A percentile compares a stretch with the other conserved stretches of the same genome.
Conservation (phyloP, 352 stramenopile genomes). For the Blastocystis hominis region DNA sequence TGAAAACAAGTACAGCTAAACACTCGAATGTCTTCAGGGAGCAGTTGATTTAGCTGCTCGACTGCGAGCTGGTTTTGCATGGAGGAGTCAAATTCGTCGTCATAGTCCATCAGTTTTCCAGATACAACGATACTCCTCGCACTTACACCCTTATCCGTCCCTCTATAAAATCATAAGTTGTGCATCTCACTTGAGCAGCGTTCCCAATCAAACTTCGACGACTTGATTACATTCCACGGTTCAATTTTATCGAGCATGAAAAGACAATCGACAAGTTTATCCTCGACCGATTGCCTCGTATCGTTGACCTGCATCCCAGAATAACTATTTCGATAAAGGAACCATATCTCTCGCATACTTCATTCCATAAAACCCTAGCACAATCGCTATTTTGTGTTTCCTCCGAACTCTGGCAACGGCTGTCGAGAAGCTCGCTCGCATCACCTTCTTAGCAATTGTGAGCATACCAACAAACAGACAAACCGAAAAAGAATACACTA, state of each 20-base stretch:
- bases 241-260: not conserved
- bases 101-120: conserved; percentile 24
- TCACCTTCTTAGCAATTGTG: not conserved
- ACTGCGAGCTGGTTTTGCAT: not conserved
- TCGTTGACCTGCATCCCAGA: conserved; percentile 27
- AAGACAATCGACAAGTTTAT: not conserved
- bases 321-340: not conserved
- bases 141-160: conserved; percentile 32
- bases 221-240: not conserved
- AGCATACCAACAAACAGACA: not conserved
- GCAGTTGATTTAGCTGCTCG: not conserved
- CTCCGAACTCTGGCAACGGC: not conserved
- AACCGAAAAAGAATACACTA: not conserved
- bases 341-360: not conserved
- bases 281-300: not conserved
- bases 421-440: not conserved
- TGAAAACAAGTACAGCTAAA: not conserved
- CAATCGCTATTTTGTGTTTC: conserved; percentile 12
- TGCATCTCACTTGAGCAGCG: not conserved
- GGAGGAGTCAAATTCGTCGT: not conserved
- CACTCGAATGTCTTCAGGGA: conserved; percentile 16
- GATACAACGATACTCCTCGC: conserved; percentile 16
- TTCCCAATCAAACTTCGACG: conserved; percentile 24
- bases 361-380: conserved; percentile 25
- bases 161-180: not conserved